Percentiles rank a stretch among this genome's conserved stretches.
Evolutionary conservation across 805 yeast genomes (phyloP).

Genomic region (Pichia insulana): DNA sequence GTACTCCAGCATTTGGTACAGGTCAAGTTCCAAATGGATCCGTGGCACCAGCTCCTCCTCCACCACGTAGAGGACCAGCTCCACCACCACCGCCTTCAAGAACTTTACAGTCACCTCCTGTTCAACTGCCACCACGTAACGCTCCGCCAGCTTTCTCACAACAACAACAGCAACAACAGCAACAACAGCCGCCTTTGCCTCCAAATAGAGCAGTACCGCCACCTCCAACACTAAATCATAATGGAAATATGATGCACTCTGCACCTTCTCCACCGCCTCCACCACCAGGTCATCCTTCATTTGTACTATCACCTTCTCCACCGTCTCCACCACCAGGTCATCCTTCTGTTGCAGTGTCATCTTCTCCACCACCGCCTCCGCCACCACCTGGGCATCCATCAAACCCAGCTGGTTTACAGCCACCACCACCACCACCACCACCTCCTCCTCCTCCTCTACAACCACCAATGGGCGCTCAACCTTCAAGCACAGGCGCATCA

Average conservation of each 20-base stretch:
- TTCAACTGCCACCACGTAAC: constrained; percentile 33
- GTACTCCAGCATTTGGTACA: constrained; percentile 9
- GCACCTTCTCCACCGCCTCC: constrained; percentile 6
- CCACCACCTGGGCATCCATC: constrained; percentile 18
- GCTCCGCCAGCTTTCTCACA: constrained; percentile 1
- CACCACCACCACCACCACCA: constrained; percentile 26
- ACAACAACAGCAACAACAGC: constrained; percentile 1
- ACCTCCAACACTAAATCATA: constrained; percentile 8
- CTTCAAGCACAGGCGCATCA: no score
- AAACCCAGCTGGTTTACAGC: constrained; percentile 16
- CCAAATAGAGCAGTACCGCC: constrained; percentile 12
- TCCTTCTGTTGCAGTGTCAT: constrained; percentile 11
- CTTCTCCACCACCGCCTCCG: constrained; percentile 17
- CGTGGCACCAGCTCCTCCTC: constrained; percentile 25
- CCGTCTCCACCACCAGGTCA: constrained; percentile 9
- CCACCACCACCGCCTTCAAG: constrained; percentile 41
- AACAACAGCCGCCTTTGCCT: constrained; percentile 10
- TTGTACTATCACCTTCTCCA: not conserved
- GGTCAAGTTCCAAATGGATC: not conserved
- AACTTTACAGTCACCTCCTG: constrained; percentile 25
- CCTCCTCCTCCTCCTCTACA: constrained; percentile 18
- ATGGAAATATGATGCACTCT: constrained; percentile 21
- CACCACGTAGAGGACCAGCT: constrained; percentile 29
- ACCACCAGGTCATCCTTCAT: not conserved
- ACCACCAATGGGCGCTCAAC: no score